phyloP scores from a whole-genome alignment of 2,329 filamentous ascomycete species.

The Boeremia lycopersici region DNA sequence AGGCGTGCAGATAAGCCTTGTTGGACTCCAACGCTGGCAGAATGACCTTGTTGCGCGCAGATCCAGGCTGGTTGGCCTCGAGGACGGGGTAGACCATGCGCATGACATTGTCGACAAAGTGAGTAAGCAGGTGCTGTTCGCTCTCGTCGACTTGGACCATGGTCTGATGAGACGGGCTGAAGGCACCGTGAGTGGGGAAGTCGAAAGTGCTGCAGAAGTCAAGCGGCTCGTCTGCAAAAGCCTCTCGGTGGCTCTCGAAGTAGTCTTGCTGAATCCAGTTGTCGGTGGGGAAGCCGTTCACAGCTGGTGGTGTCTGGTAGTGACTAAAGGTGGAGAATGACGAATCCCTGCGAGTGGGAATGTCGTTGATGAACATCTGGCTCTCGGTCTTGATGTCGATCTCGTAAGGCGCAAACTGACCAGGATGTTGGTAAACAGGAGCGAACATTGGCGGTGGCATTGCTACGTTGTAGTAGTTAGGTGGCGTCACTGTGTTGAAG shows the following conservation, averaged over 20 bases:
- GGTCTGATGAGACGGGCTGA: slow-evolving; percentile 68
- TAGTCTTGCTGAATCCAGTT: slow-evolving; percentile 76
- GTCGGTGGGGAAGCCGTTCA: slow-evolving; percentile 69
- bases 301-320: slow-evolving; percentile 78
- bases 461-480: slow-evolving; percentile 64
- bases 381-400: slow-evolving; percentile 95
- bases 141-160: slow-evolving; percentile 84
- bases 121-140: slow-evolving; percentile 84
- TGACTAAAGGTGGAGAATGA: slow-evolving; percentile 92
- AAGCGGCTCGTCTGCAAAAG: slow-evolving; percentile 60
- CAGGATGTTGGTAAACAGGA: slow-evolving; percentile 58
- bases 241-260: slow-evolving; percentile 71
- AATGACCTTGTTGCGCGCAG: slow-evolving; percentile 79
- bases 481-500: slow-evolving; percentile 67
- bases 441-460: slow-evolving; percentile 59
- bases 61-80: slow-evolving; percentile 86
- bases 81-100: slow-evolving; percentile 91
- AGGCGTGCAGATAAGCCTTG: slow-evolving; percentile 93
- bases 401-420: slow-evolving; percentile 79
- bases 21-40: slow-evolving; percentile 88
- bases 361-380: slow-evolving; percentile 90
- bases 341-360: slow-evolving; percentile 83
- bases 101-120: slow-evolving; percentile 88
- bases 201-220: slow-evolving; percentile 80
- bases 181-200: slow-evolving; percentile 69